phyloP scores from a whole-genome alignment of 495 filamentous ascomycete species.

The Rusavskia elegans region DNA sequence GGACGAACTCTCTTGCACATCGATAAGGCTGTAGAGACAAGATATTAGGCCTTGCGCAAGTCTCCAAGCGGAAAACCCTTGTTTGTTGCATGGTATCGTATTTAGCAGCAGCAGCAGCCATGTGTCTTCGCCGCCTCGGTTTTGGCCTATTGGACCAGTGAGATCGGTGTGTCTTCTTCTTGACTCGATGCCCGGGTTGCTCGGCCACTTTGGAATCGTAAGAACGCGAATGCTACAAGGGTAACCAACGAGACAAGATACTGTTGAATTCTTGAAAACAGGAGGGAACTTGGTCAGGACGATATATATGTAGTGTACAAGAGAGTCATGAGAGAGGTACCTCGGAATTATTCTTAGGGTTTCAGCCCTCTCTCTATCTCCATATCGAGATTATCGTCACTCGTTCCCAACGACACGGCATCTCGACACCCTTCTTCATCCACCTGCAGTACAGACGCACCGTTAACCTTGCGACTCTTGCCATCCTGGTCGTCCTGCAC shows the following conservation, averaged over 20 bases:
- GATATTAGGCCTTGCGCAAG: slow-evolving; percentile 73
- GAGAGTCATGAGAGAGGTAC: too few relatives aligned
- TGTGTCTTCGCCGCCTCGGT: too few relatives aligned
- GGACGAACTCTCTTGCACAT: slow-evolving; percentile 65
- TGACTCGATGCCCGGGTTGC: neutral
- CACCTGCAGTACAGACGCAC: neutral
- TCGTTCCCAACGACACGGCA: neutral
- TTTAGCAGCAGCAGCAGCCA: too few relatives aligned
- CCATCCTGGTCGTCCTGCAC: neutral
- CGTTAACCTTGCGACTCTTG: neutral
- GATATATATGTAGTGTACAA: too few relatives aligned
- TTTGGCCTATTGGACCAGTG: neutral
- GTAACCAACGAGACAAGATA: too few relatives aligned
- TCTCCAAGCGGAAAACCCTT: slow-evolving; percentile 52
- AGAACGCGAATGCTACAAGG: too few relatives aligned
- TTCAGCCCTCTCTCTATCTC: too few relatives aligned
- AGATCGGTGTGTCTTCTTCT: too few relatives aligned
- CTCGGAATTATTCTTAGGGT: too few relatives aligned
- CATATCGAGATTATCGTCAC: neutral
- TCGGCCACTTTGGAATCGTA: neutral
- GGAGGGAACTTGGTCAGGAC: too few relatives aligned
- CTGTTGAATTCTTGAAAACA: too few relatives aligned
- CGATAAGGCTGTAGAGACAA: slow-evolving; percentile 69
- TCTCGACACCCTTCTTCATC: neutral
- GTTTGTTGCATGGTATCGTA: neutral